Evolutionary conservation across 345 rosid species (phyloP), one percentile per base, ranked within the genome.

Genomic region (Aegle marmelos): DNA sequence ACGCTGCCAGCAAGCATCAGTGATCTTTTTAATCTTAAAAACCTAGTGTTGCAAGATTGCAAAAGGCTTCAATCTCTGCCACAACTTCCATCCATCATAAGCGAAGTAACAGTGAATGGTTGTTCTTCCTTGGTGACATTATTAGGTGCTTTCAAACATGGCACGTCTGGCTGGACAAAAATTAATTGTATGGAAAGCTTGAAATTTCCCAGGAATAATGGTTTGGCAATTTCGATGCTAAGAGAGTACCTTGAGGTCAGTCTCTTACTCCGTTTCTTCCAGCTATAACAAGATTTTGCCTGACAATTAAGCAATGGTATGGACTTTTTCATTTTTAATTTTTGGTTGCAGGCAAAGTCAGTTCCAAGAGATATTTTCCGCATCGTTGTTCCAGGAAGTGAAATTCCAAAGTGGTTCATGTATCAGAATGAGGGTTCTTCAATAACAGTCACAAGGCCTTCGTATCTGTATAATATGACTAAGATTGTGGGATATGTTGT

Each of bases 11-110:
- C 3, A 39, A 39, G 45, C 13, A 39, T 39, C 0, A 0, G 2
- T 1, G 0, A 0, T 39, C 45, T 39, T 9, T 9, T 0, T 9
- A 9, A 0, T 0, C 13, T 39, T 9, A 0, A 0, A 0, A 0
- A 0, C 0, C 0, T 39, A 0, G 3, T 0, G 0, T 39, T 39
- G 0, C 61, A 66, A 13, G 50, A 34, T 58, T 80, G 86, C 60
- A 65, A 72, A 72, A 70, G 7, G 74, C 82, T 39, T 9, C 45
- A 39, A 39, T 9, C 0, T 39, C 45, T 39, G 4, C 45, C 13
- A 0, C 13, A 0, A 33, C 72, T 85, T 73, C 87, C 85, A 19
- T 56, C 53, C n/a, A 68, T 33, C n/a, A 10, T 74, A 5, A 8
- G 5, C 50, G 5, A 4, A 13, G 5, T 79, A 13, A 66, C 2